phyloP scores from a whole-genome alignment of 768 basidiomycete species.

The Tricholoma terreum region DNA sequence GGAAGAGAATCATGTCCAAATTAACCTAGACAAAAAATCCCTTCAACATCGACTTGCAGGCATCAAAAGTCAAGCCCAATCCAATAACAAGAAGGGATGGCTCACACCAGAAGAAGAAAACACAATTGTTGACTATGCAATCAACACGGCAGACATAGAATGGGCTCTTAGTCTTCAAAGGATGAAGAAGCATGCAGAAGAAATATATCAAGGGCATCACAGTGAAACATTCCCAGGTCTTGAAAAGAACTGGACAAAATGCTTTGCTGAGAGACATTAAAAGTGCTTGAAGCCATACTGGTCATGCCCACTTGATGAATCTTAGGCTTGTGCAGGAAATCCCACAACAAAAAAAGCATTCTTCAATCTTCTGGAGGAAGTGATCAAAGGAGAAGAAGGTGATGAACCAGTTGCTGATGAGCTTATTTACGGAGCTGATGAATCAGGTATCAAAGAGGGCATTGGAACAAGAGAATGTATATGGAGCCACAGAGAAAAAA shows the following conservation, averaged over 20 bases:
- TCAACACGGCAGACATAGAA: no score
- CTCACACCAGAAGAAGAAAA: neutral
- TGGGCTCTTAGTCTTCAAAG: constrained; percentile 7
- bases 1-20: neutral
- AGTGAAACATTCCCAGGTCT: no score
- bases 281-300: no score
- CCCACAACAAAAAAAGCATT: no score
- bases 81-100: constrained; percentile 1
- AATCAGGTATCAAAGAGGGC: constrained; percentile 30
- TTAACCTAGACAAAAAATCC: neutral
- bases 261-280: no score
- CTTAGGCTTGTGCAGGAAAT: no score
- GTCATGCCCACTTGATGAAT: no score
- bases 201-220: no score
- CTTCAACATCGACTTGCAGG: neutral
- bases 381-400: neutral
- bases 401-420: constrained; percentile 20
- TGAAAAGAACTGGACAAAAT: no score
- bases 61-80: neutral
- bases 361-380: no score
- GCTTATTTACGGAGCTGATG: constrained; percentile 7
- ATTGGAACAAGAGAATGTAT: constrained; percentile 23
- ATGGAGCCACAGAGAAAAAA: constrained; percentile 16
- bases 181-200: no score
- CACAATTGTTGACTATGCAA: no score